These are phyloP conservation scores for Triadica sebifera DNA, from an alignment of 345 rosid species.

Conservation along the genomic window DNA sequence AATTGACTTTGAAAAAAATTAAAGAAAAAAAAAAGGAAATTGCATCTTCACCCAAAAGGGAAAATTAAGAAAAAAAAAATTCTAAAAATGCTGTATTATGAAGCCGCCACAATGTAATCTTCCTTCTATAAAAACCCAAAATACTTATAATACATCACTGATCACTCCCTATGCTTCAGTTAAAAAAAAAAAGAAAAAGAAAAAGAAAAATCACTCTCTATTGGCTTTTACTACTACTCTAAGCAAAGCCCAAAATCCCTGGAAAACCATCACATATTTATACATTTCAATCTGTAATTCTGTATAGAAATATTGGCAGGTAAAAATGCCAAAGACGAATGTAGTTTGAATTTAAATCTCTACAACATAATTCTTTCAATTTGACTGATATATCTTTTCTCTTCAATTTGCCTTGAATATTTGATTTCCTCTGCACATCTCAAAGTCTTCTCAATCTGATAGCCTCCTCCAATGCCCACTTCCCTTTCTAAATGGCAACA, in stretches of 20 bases:
- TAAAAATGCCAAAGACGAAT: neutral
- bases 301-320: conserved; percentile 11
- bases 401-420: conserved; percentile 44
- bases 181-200: neutral
- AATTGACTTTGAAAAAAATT: too few relatives aligned
- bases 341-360: conserved; percentile 1
- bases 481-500: conserved; percentile 87
- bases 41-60: too few relatives aligned
- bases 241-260: conserved; percentile 8
- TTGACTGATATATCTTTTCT: conserved; percentile 42
- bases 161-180: neutral
- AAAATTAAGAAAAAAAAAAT: too few relatives aligned
- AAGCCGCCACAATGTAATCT: neutral
- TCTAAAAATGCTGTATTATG: too few relatives aligned
- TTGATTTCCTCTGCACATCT: conserved; percentile 87
- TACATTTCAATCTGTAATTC: conserved; percentile 22
- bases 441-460: conserved; percentile 74
- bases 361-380: conserved; percentile 60
- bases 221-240: neutral
- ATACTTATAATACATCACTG: neutral
- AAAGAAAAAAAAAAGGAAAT: too few relatives aligned
- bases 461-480: conserved; percentile 84
- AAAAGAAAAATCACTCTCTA: neutral
- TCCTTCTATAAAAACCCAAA: neutral
- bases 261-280: conserved; percentile 11